Evolutionary conservation across 2,329 filamentous ascomycete genomes (phyloP), one percentile per base, ranked within the genome.

Genomic region (Aspergillus hiratsukae): DNA sequence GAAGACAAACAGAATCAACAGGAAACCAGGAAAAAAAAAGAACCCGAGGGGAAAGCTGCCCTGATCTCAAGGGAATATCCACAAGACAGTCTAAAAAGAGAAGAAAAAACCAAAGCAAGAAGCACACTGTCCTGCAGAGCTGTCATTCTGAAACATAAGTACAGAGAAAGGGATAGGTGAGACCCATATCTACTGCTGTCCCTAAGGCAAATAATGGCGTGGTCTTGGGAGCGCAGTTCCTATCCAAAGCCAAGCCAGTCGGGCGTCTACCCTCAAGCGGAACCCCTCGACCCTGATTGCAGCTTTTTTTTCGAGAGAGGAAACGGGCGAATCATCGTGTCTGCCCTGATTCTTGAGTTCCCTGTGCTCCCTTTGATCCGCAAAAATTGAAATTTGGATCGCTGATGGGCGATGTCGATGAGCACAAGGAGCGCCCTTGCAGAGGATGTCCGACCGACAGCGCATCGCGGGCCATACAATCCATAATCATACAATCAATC

Each of bases 131-230:
- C 21, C 41, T 45, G 41, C 57, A 45, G n/a, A 27, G 19, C 45
- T 60, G 29, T 29, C 49, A 58, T 50, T 31, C 19, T 52, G 28
- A 45, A 45, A 45, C 41, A 6, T 10, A 23, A 27, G 43, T 23
- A 11, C 17, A 23, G 23, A 41, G 11, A 46, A 23, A 14, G 43
- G 23, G 43, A 45, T 46, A 17, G 21, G 14, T 46, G 19, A 23
- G 23, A 10, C 43, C 43, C 21, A 46, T 46, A 46, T 46, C 19
- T 41, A 17, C 37, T 14, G n/a, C 35, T 37, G 3, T 10, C 14
- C 35, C 17, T 37, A 21, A 45, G 41, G 49, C 52, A 40, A 51
- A 55, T 57, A 55, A 55, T 57, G 56, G 60, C 52, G 54, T 58
- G 60, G 54, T 58, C 51, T 53, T 52, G 37, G 27, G 31, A 51